Evolutionary conservation across 768 basidiomycete genomes (phyloP).

Genomic region (Mycena polygramma): DNA sequence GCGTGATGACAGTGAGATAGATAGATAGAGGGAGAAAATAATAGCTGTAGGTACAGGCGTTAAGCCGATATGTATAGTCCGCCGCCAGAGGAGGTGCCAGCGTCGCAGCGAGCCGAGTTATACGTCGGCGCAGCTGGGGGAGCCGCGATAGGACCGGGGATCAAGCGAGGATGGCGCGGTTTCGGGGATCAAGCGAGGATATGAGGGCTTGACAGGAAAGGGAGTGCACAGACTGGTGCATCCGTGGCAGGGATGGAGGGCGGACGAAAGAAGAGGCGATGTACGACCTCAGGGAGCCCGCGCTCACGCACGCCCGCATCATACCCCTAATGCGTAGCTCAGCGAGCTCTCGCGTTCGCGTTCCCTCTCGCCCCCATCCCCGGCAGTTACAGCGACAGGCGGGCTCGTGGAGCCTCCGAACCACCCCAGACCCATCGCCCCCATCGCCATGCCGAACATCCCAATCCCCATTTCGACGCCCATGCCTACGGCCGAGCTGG

Average conservation of each 20-base stretch:
- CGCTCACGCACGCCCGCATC: background rate
- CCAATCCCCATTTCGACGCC: slow-evolving; percentile 36
- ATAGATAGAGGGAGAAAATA: slow-evolving; percentile 19
- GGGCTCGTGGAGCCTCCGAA: slow-evolving; percentile 22
- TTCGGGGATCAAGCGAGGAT: slow-evolving; percentile 5
- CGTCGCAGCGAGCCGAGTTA: slow-evolving; percentile 18
- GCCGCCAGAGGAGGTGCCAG: background rate
- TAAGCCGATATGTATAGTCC: slow-evolving; percentile 28
- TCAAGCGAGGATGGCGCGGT: slow-evolving; percentile 27
- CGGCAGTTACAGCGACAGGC: slow-evolving; percentile 10
- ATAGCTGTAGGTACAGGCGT: slow-evolving; percentile 29
- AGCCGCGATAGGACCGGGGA: slow-evolving; percentile 19
- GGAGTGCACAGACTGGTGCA: background rate
- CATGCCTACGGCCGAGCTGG: slow-evolving; percentile 28
- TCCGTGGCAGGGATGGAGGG: background rate
- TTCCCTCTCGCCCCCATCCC: slow-evolving; percentile 26
- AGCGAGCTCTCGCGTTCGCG: slow-evolving; percentile 36
- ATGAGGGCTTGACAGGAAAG: slow-evolving; percentile 14
- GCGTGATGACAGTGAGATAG: background rate
- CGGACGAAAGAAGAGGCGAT: background rate
- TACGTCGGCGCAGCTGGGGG: slow-evolving; percentile 19
- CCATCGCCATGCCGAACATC: slow-evolving; percentile 37
- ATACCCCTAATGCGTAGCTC: slow-evolving; percentile 38
- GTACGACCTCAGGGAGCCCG: background rate
- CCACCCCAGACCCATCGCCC: slow-evolving; percentile 34